Conservation (phyloP, 1,284 basidiomycete species). For the Meripilus lineatus region DNA sequence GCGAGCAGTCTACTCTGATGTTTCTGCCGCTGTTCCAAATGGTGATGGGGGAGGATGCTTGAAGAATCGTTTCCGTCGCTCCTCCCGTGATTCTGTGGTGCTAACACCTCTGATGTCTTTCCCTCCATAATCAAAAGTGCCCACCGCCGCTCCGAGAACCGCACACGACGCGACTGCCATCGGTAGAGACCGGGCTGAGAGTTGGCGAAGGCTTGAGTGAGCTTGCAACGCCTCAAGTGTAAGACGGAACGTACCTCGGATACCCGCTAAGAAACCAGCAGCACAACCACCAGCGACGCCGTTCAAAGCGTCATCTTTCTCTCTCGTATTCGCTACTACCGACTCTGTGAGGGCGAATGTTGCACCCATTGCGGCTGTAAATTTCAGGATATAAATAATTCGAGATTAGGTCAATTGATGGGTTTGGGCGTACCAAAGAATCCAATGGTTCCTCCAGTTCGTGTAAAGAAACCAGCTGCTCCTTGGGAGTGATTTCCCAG, state of each 20-base stretch:
- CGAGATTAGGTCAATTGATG: constrained; percentile 1
- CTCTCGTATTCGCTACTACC: constrained; percentile 75
- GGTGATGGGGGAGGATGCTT: constrained; percentile 44
- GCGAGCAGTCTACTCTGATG: constrained; percentile 17
- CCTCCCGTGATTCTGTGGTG: constrained; percentile 43
- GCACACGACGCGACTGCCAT: constrained; percentile 80
- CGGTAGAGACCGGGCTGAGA: constrained; percentile 79
- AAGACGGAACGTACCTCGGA: constrained; percentile 57
- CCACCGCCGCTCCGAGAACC: constrained; percentile 76
- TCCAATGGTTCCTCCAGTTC: constrained; percentile 76
- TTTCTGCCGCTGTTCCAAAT: constrained; percentile 15
- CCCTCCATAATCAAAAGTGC: constrained; percentile 82
- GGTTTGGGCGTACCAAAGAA: constrained; percentile 67
- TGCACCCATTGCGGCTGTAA: constrained; percentile 84
- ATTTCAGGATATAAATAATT: constrained; percentile 5
- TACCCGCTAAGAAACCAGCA: constrained; percentile 86
- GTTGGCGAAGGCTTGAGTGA: no score
- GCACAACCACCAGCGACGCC: constrained; percentile 89
- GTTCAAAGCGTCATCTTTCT: constrained; percentile 81
- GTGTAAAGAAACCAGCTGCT: constrained; percentile 82
- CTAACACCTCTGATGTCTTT: constrained; percentile 44
- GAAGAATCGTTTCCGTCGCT: constrained; percentile 68
- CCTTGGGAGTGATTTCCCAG: constrained; percentile 77
- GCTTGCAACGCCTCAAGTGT: no score
- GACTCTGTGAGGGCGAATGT: constrained; percentile 84